phyloP scores from a whole-genome alignment of 768 basidiomycete species.

The Tricholoma terreum region DNA sequence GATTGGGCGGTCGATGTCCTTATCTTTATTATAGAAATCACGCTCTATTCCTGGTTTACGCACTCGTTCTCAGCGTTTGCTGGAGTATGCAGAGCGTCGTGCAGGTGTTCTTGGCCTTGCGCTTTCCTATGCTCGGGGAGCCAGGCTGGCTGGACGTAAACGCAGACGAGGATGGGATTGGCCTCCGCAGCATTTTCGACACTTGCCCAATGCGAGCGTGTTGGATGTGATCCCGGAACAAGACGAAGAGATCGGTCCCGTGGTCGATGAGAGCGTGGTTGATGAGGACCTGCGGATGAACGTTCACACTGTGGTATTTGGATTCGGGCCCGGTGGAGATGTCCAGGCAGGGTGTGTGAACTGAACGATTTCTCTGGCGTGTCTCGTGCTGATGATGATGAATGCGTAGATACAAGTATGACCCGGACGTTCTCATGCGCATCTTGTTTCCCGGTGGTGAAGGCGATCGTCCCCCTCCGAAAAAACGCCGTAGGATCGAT shows the following conservation, averaged over 20 bases:
- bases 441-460: slow-evolving; percentile 38
- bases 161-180: slow-evolving; percentile 38
- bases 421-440: slow-evolving; percentile 38
- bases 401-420: slow-evolving; percentile 55
- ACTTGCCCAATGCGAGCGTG: slow-evolving; percentile 37
- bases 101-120: slow-evolving; percentile 41
- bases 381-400: slow-evolving; percentile 1
- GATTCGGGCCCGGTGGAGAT: slow-evolving; percentile 34
- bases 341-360: slow-evolving; percentile 44
- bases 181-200: slow-evolving; percentile 26
- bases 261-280: slow-evolving; percentile 21
- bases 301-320: slow-evolving; percentile 49
- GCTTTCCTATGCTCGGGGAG: slow-evolving; percentile 12
- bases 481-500: slow-evolving; percentile 32
- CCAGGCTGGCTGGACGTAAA: slow-evolving; percentile 41
- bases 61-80: slow-evolving; percentile 63
- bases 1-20: neutral
- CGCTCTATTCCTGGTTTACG: slow-evolving; percentile 51
- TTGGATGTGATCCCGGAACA: slow-evolving; percentile 40
- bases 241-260: slow-evolving; percentile 27
- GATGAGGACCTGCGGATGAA: slow-evolving; percentile 43
- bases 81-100: slow-evolving; percentile 64
- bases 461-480: slow-evolving; percentile 24
- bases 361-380: neutral
- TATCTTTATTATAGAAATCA: slow-evolving; percentile 56